These are phyloP conservation scores for Favolaschia claudopus DNA, from an alignment of 768 basidiomycete genomes.

Conservation along the genomic window DNA sequence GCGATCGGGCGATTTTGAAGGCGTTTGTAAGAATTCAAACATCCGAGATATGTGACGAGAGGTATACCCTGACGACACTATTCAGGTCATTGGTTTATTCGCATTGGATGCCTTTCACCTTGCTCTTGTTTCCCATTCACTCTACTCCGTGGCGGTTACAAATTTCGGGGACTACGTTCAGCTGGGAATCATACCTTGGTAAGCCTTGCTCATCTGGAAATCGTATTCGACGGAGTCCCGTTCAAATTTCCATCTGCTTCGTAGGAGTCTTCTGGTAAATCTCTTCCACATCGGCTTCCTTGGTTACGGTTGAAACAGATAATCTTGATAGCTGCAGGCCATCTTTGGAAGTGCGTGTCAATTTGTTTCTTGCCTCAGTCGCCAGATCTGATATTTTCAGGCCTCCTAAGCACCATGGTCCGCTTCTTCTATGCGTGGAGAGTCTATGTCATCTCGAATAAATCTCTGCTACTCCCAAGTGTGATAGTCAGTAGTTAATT, in stretches of 20 bases:
- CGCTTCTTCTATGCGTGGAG: not conserved
- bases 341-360: slow-evolving; percentile 1
- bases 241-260: no score
- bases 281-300: not conserved
- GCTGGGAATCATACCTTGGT: slow-evolving; percentile 4
- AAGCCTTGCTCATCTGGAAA: not conserved
- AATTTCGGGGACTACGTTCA: slow-evolving; percentile 10
- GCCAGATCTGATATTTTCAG: not conserved
- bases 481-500: slow-evolving; percentile 1
- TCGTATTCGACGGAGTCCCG: not conserved
- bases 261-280: not conserved
- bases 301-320: not conserved
- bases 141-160: slow-evolving; percentile 6
- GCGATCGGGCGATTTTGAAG: slow-evolving; percentile 2
- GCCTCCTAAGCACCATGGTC: not conserved
- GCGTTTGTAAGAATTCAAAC: no score
- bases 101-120: slow-evolving; percentile 4
- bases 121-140: slow-evolving; percentile 7
- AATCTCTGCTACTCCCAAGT: slow-evolving; percentile 4
- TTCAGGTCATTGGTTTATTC: not conserved
- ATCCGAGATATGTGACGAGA: no score
- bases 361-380: no score
- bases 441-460: slow-evolving; percentile 10
- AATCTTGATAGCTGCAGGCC: not conserved
- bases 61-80: not conserved